Evolutionary conservation across 2,329 filamentous ascomycete genomes (phyloP).

Genomic region (Coniochaeta hoffmannii): DNA sequence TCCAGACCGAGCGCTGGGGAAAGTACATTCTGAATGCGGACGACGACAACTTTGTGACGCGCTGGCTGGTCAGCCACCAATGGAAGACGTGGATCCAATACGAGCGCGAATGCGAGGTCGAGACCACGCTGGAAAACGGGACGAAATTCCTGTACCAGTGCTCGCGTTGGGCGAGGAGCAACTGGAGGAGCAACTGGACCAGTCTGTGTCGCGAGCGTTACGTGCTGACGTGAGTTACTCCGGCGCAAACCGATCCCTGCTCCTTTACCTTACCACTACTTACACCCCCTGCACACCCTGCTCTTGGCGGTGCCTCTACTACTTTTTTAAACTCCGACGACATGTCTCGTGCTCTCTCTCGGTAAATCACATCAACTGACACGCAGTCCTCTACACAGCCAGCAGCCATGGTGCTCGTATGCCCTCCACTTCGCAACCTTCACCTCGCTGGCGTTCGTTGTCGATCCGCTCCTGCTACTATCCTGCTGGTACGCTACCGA

Average conservation of each 20-base stretch:
- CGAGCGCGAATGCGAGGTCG: conserved; percentile 80
- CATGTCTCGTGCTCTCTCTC: not conserved
- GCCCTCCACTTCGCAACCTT: conserved; percentile 89
- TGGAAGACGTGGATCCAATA: conserved; percentile 97
- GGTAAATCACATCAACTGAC: conserved; percentile 11
- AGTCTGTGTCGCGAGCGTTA: conserved; percentile 77
- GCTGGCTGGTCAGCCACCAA: conserved; percentile 85
- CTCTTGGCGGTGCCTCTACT: not conserved
- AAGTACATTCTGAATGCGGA: conserved; percentile 89
- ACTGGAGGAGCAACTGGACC: conserved; percentile 95
- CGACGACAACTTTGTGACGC: conserved; percentile 96
- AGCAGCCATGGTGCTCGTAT: conserved; percentile 90
- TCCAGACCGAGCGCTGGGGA: conserved; percentile 86
- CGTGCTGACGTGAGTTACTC: conserved; percentile 71
- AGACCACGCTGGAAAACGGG: conserved; percentile 88
- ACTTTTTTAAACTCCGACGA: too few relatives aligned
- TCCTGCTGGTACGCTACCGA: conserved; percentile 63
- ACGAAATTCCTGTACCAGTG: conserved; percentile 89
- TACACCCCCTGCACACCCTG: not conserved
- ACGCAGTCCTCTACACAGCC: conserved; percentile 43
- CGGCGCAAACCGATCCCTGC: not conserved
- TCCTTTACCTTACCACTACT: not conserved
- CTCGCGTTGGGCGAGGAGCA: conserved; percentile 90
- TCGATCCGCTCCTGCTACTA: conserved; percentile 67
- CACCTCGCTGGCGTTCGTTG: conserved; percentile 74